Conservation (phyloP, 2,329 filamentous ascomycete species). For the Pseudonectria buxi region DNA sequence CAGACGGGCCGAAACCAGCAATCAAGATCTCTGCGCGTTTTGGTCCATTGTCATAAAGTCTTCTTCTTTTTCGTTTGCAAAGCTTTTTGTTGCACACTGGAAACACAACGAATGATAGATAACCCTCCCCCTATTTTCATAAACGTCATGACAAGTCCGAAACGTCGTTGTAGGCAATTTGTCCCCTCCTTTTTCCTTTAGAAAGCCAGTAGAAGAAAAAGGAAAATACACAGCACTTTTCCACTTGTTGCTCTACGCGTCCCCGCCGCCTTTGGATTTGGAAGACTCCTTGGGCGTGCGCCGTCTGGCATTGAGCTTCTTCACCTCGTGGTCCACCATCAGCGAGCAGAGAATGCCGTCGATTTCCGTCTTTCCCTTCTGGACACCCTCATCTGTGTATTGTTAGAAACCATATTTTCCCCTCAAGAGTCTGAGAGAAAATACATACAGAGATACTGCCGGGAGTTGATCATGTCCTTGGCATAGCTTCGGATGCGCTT, state of each 20-base stretch:
- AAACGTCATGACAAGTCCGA: slow-evolving; percentile 15
- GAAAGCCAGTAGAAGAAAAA: no score
- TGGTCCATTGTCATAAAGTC: slow-evolving; percentile 17
- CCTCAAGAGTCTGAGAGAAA: not conserved
- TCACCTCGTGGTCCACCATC: slow-evolving; percentile 33
- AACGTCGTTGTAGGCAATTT: slow-evolving; percentile 9
- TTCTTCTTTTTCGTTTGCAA: not conserved
- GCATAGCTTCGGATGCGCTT: slow-evolving; percentile 22
- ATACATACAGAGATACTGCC: slow-evolving; percentile 31
- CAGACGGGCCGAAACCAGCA: slow-evolving; percentile 22
- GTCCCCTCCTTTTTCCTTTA: slow-evolving; percentile 3
- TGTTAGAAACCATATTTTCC: slow-evolving; percentile 10
- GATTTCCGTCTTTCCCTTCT: slow-evolving; percentile 25
- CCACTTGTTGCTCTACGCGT: slow-evolving; percentile 7
- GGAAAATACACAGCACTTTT: no score
- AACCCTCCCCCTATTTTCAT: slow-evolving; percentile 7
- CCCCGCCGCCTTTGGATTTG: slow-evolving; percentile 22
- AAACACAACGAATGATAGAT: slow-evolving; percentile 7
- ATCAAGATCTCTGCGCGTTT: slow-evolving; percentile 28
- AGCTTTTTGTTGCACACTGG: slow-evolving; percentile 8
- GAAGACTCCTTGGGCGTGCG: slow-evolving; percentile 21
- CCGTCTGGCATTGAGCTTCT: slow-evolving; percentile 32
- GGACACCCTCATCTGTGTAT: slow-evolving; percentile 24
- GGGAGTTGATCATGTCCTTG: slow-evolving; percentile 27
- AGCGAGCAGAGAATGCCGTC: slow-evolving; percentile 28